These are phyloP conservation scores for Elsinoe necatrix DNA, from an alignment of 2,329 filamentous ascomycete genomes.

Conservation along the genomic window DNA sequence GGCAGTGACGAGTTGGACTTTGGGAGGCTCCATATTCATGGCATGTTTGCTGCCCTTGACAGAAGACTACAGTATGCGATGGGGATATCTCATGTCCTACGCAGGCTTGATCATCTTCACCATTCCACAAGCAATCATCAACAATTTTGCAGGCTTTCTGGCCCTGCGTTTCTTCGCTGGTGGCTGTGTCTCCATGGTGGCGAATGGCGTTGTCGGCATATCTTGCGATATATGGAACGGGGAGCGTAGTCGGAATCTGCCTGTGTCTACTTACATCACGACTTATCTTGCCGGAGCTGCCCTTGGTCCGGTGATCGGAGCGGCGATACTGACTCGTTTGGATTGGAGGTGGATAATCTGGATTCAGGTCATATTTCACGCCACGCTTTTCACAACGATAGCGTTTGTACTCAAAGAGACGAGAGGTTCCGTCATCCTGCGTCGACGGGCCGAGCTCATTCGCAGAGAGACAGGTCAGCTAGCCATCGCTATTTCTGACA, in stretches of 20 bases:
- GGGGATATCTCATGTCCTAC: slow-evolving; percentile 20
- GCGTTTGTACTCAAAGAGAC: slow-evolving; percentile 38
- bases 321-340: slow-evolving; percentile 27
- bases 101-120: slow-evolving; percentile 26
- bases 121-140: slow-evolving; percentile 32
- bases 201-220: slow-evolving; percentile 30
- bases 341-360: slow-evolving; percentile 35
- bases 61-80: slow-evolving; percentile 31
- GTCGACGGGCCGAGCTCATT: slow-evolving; percentile 30
- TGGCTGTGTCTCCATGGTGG: slow-evolving; percentile 30
- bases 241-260: slow-evolving; percentile 27
- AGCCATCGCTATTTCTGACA: slow-evolving; percentile 30
- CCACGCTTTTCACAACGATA: slow-evolving; percentile 35
- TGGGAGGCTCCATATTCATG: slow-evolving; percentile 31
- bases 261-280: slow-evolving; percentile 31
- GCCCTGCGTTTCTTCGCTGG: slow-evolving; percentile 32
- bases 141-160: slow-evolving; percentile 32
- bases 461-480: slow-evolving; percentile 24
- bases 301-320: slow-evolving; percentile 32
- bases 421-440: slow-evolving; percentile 40
- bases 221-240: slow-evolving; percentile 33
- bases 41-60: slow-evolving; percentile 31
- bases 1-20: slow-evolving; percentile 31
- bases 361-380: slow-evolving; percentile 38
- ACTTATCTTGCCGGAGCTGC: slow-evolving; percentile 29